Conservation (phyloP, 768 basidiomycete genomes). For the Boletus reticulatus region DNA sequence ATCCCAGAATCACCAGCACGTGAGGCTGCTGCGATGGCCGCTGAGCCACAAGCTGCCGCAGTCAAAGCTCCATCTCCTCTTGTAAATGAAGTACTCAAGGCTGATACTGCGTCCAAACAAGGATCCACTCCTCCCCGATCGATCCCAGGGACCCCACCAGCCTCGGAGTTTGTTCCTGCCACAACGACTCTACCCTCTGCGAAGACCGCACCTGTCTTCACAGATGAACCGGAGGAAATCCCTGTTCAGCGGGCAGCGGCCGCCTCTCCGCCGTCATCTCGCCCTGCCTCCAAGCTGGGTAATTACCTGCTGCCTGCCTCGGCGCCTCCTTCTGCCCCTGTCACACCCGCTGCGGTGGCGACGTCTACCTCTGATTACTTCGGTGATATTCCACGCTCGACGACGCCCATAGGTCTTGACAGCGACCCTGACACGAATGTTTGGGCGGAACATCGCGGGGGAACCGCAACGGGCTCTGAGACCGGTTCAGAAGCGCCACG, state of each 20-base stretch:
- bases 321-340: slow-evolving; percentile 20
- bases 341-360: slow-evolving; percentile 21
- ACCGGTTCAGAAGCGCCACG: slow-evolving; percentile 19
- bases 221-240: slow-evolving; percentile 46
- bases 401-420: slow-evolving; percentile 23
- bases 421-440: slow-evolving; percentile 24
- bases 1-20: slow-evolving; percentile 69
- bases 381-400: slow-evolving; percentile 24
- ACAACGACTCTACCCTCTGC: slow-evolving; percentile 16
- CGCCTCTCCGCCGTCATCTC: slow-evolving; percentile 13
- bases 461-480: slow-evolving; percentile 9
- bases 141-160: slow-evolving; percentile 19
- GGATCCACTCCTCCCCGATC: slow-evolving; percentile 19
- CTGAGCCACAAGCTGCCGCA: slow-evolving; percentile 24
- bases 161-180: slow-evolving; percentile 14
- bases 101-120: slow-evolving; percentile 13
- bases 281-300: slow-evolving; percentile 14
- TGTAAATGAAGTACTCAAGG: slow-evolving; percentile 26
- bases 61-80: slow-evolving; percentile 44
- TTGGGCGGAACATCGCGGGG: slow-evolving; percentile 25
- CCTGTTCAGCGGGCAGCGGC: slow-evolving; percentile 2
- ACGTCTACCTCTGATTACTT: slow-evolving; percentile 17
- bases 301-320: slow-evolving; percentile 20
- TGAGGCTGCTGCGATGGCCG: slow-evolving; percentile 45
- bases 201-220: slow-evolving; percentile 46